phyloP scores from a whole-genome alignment of 768 basidiomycete genomes.

The Tricholoma saponaceum region DNA sequence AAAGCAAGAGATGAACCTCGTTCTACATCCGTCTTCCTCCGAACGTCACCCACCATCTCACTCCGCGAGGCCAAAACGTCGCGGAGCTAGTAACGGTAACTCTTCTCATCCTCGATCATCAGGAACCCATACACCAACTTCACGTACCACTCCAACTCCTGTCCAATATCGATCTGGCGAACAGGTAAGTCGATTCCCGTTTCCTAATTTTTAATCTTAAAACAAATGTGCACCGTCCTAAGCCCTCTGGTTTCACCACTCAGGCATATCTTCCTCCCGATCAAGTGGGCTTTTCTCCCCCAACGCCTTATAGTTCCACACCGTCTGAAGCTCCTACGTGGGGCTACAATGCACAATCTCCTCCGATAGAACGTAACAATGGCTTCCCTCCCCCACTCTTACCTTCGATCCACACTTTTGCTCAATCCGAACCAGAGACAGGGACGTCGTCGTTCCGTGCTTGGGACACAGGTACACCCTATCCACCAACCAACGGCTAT shows the following conservation, averaged over 20 bases:
- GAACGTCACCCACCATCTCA: conserved; percentile 66
- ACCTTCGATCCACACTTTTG: conserved; percentile 51
- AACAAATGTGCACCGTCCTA: conserved; percentile 23
- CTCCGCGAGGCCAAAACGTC: conserved; percentile 36
- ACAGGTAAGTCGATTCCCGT: conserved; percentile 33
- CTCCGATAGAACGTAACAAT: conserved; percentile 42
- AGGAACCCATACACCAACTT: conserved; percentile 43
- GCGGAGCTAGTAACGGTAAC: conserved; percentile 36
- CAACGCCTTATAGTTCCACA: conserved; percentile 37
- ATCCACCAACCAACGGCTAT: conserved; percentile 27
- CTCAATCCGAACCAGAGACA: conserved; percentile 23
- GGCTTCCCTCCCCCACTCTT: conserved; percentile 46
- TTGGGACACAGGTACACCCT: conserved; percentile 41
- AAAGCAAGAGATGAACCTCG: conserved; percentile 82
- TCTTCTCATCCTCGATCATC: conserved; percentile 32
- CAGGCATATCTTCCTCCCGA: conserved; percentile 46
- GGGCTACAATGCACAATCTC: conserved; percentile 44
- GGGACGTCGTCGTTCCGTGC: conserved; percentile 43
- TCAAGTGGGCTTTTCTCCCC: conserved; percentile 34
- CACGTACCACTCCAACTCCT: conserved; percentile 45
- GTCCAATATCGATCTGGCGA: conserved; percentile 39
- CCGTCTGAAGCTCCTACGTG: conserved; percentile 48
- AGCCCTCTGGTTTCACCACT: conserved; percentile 37
- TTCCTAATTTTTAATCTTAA: conserved; percentile 12
- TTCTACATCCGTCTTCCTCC: conserved; percentile 78